Percentiles rank a stretch among this genome's conserved stretches.
Conservation (phyloP, 2,329 filamentous ascomycete genomes). For the Penicillium hordei region DNA sequence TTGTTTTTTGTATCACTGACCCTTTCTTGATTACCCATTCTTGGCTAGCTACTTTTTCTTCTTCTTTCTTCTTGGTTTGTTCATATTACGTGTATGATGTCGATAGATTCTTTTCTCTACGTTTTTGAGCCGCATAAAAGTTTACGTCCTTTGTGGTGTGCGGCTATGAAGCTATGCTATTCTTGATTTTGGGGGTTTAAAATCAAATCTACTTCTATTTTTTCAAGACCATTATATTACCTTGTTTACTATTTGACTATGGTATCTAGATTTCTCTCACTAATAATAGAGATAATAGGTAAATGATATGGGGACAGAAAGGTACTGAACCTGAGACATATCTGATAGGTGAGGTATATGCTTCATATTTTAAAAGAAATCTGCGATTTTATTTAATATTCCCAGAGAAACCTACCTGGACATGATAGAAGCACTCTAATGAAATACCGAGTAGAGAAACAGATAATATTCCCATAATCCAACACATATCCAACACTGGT, state of each 20-base stretch:
- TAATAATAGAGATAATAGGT: not conserved
- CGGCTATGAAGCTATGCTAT: slow-evolving; percentile 4
- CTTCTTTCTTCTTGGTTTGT: not conserved
- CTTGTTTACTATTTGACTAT: too few species aligned
- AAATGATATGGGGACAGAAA: not conserved
- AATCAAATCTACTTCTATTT: not conserved
- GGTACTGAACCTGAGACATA: too few species aligned
- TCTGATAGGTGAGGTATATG: not conserved
- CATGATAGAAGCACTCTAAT: not conserved
- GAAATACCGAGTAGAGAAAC: not conserved
- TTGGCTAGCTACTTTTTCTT: not conserved
- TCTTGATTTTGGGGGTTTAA: not conserved
- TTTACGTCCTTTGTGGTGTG: not conserved
- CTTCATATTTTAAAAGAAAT: not conserved
- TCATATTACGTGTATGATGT: slow-evolving; percentile 2
- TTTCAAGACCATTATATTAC: not conserved
- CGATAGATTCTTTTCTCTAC: not conserved
- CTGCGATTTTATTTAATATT: not conserved
- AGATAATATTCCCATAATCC: not conserved
- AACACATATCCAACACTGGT: not conserved
- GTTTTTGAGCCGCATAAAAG: slow-evolving; percentile 3
- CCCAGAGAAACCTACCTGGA: not conserved
- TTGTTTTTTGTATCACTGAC: not conserved
- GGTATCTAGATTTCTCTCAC: not conserved
- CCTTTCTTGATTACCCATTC: not conserved